Evolutionary conservation across 2,329 filamentous ascomycete species (phyloP).

Genomic region (Malbranchea cinnamomea): DNA sequence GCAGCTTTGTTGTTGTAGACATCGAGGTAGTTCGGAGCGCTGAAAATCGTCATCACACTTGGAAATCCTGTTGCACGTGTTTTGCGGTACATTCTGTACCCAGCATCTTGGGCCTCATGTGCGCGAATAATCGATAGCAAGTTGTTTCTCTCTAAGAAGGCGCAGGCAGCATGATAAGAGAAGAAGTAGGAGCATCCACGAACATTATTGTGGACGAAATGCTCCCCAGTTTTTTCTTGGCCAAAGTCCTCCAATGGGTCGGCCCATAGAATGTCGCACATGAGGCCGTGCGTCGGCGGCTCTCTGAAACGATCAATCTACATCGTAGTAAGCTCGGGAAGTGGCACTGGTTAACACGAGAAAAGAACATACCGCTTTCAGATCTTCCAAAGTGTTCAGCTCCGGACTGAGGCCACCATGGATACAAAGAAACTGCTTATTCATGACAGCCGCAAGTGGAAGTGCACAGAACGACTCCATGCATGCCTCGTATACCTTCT

Average conservation of each 20-base stretch:
- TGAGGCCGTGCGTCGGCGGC: constrained; percentile 89
- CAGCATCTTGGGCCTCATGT: constrained; percentile 95
- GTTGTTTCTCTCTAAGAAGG: constrained; percentile 98
- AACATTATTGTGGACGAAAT: constrained; percentile 96
- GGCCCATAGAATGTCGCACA: constrained; percentile 99
- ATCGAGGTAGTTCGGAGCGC: constrained; percentile 94
- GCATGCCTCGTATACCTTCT: constrained; percentile 89
- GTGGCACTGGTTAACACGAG: neutral
- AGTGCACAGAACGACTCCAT: constrained; percentile 96
- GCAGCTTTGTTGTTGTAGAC: constrained; percentile 99
- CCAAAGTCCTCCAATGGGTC: constrained; percentile 97
- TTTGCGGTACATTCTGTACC: constrained; percentile 98
- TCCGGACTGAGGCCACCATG: constrained; percentile 94
- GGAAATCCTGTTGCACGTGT: constrained; percentile 95
- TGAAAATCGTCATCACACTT: constrained; percentile 99
- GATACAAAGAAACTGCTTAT: constrained; percentile 98
- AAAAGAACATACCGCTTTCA: constrained; percentile 55
- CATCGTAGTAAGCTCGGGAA: constrained; percentile 4
- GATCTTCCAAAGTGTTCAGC: constrained; percentile 84
- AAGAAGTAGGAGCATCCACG: constrained; percentile 99
- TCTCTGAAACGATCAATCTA: constrained; percentile 96
- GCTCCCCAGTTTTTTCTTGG: constrained; percentile 95
- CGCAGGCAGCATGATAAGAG: constrained; percentile 91
- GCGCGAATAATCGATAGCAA: constrained; percentile 91
- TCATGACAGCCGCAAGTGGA: constrained; percentile 93